Conservation (phyloP, 169 alveolate genomes). For the Plasmodium blacklocki region DNA sequence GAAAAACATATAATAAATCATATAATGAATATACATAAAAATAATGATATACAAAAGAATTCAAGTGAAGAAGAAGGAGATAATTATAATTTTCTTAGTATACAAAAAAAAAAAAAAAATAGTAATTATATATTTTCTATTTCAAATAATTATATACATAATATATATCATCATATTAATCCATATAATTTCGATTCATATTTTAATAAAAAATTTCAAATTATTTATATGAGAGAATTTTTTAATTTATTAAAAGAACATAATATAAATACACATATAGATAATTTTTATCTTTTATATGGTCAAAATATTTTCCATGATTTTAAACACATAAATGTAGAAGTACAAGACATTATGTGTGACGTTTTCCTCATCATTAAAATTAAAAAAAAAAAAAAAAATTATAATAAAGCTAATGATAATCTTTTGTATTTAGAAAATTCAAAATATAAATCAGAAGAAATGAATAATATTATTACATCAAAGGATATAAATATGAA, state of each 20-base stretch:
- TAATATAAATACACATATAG: neutral
- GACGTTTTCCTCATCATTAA: conserved; percentile 23
- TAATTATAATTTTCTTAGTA: neutral
- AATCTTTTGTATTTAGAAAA: too few species aligned
- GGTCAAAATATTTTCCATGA: neutral
- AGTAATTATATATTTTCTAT: neutral
- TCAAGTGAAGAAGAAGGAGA: neutral
- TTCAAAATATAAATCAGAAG: too few species aligned
- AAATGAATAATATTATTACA: too few species aligned
- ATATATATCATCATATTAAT: too few species aligned
- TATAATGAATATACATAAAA: neutral
- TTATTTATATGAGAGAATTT: conserved; percentile 5
- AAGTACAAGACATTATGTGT: conserved; percentile 23
- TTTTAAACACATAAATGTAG: neutral
- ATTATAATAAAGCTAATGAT: neutral
- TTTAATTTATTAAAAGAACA: neutral
- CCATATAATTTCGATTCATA: conserved; percentile 3
- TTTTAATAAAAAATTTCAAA: conserved; percentile 14
- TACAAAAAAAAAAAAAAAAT: neutral
- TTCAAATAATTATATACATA: too few species aligned
- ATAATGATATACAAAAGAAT: neutral
- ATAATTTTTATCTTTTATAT: conserved; percentile 4
- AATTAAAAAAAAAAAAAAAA: conserved; percentile 14
- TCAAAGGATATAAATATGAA: neutral
- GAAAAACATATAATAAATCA: conserved; percentile 31